phyloP scores from a whole-genome alignment of 225 moss, liverwort and hornwort species.

The Marchantia paleacea region DNA sequence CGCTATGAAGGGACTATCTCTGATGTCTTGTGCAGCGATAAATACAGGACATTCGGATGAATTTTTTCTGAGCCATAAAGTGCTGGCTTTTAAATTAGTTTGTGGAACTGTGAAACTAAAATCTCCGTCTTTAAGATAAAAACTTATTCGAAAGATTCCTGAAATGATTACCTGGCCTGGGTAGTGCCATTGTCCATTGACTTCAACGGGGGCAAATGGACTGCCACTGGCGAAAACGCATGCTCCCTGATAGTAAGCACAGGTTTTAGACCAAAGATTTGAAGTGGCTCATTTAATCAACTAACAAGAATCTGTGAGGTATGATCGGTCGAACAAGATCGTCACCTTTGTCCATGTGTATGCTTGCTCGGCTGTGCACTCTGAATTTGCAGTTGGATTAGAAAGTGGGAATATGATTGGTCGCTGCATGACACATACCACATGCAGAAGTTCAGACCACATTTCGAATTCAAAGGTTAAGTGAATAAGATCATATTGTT shows the following conservation, averaged over 20 bases:
- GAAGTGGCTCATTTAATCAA: background rate
- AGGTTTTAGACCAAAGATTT: background rate
- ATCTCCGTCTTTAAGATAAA: no score
- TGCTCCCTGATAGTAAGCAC: conserved; percentile 53
- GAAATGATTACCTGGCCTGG: conserved; percentile 59
- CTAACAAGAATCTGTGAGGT: background rate
- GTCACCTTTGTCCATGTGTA: conserved; percentile 70
- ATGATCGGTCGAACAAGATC: background rate
- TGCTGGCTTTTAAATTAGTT: no score
- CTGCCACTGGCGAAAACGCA: conserved; percentile 94
- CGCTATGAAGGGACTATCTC: no score
- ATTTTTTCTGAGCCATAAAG: no score
- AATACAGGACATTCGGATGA: no score
- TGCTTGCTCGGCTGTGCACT: conserved; percentile 95
- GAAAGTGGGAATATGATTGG: conserved; percentile 90
- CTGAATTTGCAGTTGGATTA: conserved; percentile 81
- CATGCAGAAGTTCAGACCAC: background rate
- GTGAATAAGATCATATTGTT: background rate
- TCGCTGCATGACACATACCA: conserved; percentile 47
- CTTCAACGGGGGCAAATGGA: conserved; percentile 70
- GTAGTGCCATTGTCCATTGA: conserved; percentile 59
- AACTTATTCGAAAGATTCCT: no score
- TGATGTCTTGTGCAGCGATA: no score
- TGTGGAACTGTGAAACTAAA: no score
- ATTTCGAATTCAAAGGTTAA: background rate